phyloP scores from a whole-genome alignment of 441 rosid species.

The Cnidoscolus chayamansa region DNA sequence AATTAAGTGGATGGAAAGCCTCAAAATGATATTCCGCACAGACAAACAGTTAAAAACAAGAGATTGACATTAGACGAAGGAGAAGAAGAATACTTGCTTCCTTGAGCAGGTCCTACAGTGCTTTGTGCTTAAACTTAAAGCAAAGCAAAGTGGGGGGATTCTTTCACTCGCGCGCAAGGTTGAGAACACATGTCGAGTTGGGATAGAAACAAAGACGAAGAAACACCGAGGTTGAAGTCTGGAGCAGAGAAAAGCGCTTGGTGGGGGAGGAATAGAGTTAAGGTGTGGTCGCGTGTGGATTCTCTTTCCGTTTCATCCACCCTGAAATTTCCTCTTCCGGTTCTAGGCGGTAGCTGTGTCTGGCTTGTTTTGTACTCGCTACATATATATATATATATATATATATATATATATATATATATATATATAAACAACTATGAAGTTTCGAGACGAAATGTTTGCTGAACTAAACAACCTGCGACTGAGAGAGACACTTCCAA shows the following conservation, averaged over 20 bases:
- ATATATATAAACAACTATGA: no score
- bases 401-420: no score
- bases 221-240: not conserved
- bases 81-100: not conserved
- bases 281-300: no score
- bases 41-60: constrained; percentile 8
- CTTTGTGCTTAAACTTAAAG: constrained; percentile 19
- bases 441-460: no score
- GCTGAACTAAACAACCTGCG: no score
- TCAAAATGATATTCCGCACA: not conserved
- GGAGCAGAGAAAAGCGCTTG: not conserved
- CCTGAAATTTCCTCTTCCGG: no score
- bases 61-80: not conserved
- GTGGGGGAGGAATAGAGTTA: no score
- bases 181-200: constrained; percentile 8
- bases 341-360: no score
- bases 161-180: not conserved
- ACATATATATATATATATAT: no score
- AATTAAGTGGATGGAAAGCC: not conserved
- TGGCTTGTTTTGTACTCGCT: no score
- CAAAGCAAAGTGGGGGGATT: constrained; percentile 4
- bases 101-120: not conserved
- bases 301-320: no score
- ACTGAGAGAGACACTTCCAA: no score
- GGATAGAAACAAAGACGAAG: not conserved